Percentiles rank a stretch among this genome's conserved stretches.
Conservation (phyloP, 2,329 filamentous ascomycete species). For the Xylariaceae sp. region DNA sequence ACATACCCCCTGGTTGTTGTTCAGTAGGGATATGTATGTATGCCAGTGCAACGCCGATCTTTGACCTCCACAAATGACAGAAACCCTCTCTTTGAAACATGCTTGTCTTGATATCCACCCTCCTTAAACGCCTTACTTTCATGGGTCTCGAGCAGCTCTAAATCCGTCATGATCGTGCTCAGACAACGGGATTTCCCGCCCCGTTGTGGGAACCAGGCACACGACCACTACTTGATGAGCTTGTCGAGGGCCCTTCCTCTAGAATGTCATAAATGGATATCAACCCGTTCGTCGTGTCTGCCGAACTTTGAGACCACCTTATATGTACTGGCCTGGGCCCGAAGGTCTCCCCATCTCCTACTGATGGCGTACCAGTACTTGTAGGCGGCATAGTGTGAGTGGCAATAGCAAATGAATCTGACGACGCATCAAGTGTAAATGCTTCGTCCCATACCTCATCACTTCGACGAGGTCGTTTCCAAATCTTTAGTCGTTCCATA, state of each 20-base stretch:
- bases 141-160: not conserved
- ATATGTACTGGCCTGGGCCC: constrained; percentile 20
- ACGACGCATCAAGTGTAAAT: constrained; percentile 3
- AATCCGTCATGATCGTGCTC: constrained; percentile 1
- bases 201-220: not conserved
- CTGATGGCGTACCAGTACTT: constrained; percentile 11
- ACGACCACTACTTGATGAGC: not conserved
- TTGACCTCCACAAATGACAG: not conserved
- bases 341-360: constrained; percentile 18
- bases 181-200: not conserved
- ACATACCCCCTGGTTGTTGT: not conserved
- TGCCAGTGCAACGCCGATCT: not conserved
- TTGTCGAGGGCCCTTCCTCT: constrained; percentile 14
- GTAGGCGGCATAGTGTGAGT: constrained; percentile 14
- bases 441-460: constrained; percentile 20
- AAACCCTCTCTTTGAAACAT: not conserved
- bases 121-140: constrained; percentile 1
- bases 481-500: constrained; percentile 25
- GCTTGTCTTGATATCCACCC: not conserved
- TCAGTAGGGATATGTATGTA: not conserved
- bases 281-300: constrained; percentile 18
- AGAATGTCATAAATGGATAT: constrained; percentile 25
- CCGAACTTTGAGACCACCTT: constrained; percentile 8
- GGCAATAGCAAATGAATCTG: constrained; percentile 6
- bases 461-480: constrained; percentile 26